phyloP scores from a whole-genome alignment of 495 filamentous ascomycete genomes.

The Bathelium albidoporum region DNA sequence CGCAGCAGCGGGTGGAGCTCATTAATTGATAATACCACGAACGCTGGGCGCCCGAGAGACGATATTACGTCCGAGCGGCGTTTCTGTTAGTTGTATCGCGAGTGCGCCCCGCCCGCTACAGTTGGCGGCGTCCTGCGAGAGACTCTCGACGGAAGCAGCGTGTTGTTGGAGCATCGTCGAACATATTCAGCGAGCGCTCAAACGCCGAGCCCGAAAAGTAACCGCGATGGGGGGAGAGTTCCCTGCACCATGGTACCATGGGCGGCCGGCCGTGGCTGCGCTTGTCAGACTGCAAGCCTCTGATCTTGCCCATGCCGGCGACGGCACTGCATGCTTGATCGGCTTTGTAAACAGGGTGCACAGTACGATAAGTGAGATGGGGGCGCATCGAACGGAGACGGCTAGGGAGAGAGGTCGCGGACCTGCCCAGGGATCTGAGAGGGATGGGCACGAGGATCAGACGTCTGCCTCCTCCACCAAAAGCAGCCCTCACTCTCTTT shows the following conservation, averaged over 20 bases:
- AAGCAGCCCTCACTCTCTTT: neutral
- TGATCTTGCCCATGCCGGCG: neutral
- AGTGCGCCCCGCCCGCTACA: neutral
- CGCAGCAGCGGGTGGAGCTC: neutral
- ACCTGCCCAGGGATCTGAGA: neutral
- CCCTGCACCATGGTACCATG: too few relatives aligned
- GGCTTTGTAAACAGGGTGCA: constrained; percentile 4
- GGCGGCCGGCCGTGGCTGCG: neutral
- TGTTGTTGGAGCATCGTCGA: neutral
- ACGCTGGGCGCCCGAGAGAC: neutral
- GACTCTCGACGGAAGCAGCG: neutral
- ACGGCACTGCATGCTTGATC: neutral
- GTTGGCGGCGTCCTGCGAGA: neutral
- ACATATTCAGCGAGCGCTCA: neutral
- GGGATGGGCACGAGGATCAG: neutral
- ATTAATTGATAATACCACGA: neutral
- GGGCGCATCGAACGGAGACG: neutral
- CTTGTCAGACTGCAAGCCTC: neutral
- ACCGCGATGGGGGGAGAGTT: neutral
- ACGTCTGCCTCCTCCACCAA: neutral
- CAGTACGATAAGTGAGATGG: constrained; percentile 5
- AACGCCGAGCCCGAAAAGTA: neutral
- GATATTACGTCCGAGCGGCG: neutral
- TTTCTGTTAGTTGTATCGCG: neutral
- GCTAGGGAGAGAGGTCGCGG: neutral